These are phyloP conservation scores for Colletotrichum sansevieriae DNA, from an alignment of 2,329 filamentous ascomycete genomes.

Conservation along the genomic window DNA sequence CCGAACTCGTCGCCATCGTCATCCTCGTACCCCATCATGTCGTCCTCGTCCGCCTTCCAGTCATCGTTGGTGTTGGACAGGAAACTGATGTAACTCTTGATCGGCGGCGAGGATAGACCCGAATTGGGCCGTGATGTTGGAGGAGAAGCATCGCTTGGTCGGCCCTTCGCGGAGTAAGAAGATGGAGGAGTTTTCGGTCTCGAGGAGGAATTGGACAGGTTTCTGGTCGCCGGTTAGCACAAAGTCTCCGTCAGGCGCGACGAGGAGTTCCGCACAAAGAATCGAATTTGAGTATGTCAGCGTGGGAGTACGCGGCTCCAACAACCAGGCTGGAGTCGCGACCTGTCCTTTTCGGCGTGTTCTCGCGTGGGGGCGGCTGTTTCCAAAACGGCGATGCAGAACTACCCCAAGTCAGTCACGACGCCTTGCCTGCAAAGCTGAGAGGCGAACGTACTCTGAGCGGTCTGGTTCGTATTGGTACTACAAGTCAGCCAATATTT, in stretches of 20 bases:
- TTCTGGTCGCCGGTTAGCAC: constrained; percentile 57
- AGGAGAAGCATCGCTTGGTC: constrained; percentile 68
- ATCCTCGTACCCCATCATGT: constrained; percentile 83
- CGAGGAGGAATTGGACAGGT: constrained; percentile 69
- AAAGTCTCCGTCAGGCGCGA: background rate
- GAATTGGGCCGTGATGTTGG: constrained; percentile 65
- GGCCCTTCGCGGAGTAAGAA: constrained; percentile 65
- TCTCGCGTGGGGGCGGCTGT: constrained; percentile 69
- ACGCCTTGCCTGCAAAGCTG: constrained; percentile 49
- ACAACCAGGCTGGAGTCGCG: constrained; percentile 82
- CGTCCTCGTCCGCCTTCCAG: constrained; percentile 81
- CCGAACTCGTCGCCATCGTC: constrained; percentile 97
- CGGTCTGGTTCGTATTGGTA: constrained; percentile 60
- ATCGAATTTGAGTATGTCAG: constrained; percentile 91
- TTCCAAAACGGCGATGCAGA: constrained; percentile 91
- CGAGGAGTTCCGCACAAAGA: constrained; percentile 71
- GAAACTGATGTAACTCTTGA: constrained; percentile 84
- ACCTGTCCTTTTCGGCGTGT: constrained; percentile 64
- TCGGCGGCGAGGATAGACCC: constrained; percentile 71
- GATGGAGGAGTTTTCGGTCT: constrained; percentile 83
- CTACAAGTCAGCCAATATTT: constrained; percentile 42
- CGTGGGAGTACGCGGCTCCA: constrained; percentile 95
- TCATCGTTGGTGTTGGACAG: constrained; percentile 85
- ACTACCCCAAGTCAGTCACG: constrained; percentile 60
- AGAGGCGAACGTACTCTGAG: constrained; percentile 67